phyloP scores from a whole-genome alignment of 2,329 filamentous ascomycete genomes.

The Ophiostoma australiae region DNA sequence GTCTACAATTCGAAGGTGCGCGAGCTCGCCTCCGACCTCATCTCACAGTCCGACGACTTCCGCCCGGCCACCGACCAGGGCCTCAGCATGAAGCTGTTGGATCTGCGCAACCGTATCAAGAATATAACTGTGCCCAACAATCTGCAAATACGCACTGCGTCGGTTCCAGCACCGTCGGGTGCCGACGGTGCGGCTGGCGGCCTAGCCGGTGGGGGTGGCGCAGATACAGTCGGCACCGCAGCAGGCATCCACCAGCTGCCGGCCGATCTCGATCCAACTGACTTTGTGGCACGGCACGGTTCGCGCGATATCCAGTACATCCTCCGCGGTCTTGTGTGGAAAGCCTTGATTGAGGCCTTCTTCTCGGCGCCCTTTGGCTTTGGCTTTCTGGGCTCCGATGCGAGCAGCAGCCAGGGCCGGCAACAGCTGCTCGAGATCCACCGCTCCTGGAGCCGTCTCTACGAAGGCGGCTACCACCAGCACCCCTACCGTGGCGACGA shows the following conservation, averaged over 20 bases:
- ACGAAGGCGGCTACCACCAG: slow-evolving; percentile 13
- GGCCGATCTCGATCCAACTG: slow-evolving; percentile 24
- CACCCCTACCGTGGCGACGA: slow-evolving; percentile 20
- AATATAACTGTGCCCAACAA: slow-evolving; percentile 28
- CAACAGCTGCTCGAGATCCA: slow-evolving; percentile 26
- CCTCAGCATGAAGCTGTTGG: slow-evolving; percentile 26
- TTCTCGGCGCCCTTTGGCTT: slow-evolving; percentile 31
- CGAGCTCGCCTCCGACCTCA: slow-evolving; percentile 27
- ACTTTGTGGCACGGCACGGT: slow-evolving; percentile 27
- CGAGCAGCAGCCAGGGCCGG: slow-evolving; percentile 15
- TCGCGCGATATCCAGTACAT: slow-evolving; percentile 25
- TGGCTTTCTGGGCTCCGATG: slow-evolving; percentile 27
- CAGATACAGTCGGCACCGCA: not conserved
- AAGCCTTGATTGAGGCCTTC: slow-evolving; percentile 28
- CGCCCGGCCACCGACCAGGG: slow-evolving; percentile 29
- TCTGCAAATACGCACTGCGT: slow-evolving; percentile 18
- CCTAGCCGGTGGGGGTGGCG: not conserved
- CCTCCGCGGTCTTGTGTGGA: slow-evolving; percentile 29
- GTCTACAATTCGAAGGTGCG: slow-evolving; percentile 23
- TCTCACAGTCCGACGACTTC: slow-evolving; percentile 31
- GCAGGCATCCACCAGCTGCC: slow-evolving; percentile 14
- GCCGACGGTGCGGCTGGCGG: not conserved
- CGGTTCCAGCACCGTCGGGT: not conserved
- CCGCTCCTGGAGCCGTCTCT: slow-evolving; percentile 26
- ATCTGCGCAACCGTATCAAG: slow-evolving; percentile 28